Conservation (phyloP, 2,329 filamentous ascomycete species). For the Paraconiothyrium brasiliense region DNA sequence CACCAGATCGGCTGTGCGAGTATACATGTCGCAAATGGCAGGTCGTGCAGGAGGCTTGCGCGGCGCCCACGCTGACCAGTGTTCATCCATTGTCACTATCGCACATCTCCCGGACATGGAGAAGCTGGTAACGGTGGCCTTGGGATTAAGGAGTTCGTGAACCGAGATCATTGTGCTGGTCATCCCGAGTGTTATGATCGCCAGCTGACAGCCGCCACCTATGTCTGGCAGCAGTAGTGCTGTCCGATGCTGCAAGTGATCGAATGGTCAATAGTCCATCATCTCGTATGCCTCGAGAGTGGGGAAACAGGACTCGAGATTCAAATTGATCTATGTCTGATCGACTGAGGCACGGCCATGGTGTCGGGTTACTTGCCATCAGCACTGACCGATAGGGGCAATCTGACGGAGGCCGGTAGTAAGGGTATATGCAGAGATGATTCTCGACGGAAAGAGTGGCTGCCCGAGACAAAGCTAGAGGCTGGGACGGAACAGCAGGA, state of each 20-base stretch:
- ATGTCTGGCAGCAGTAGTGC: constrained; percentile 28
- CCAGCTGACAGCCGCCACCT: constrained; percentile 36
- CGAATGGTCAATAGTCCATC: constrained; percentile 5
- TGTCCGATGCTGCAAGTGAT: constrained; percentile 17
- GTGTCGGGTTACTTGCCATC: constrained; percentile 23
- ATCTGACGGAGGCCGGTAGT: constrained; percentile 7
- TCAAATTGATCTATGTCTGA: constrained; percentile 14
- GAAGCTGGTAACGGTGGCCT: constrained; percentile 12
- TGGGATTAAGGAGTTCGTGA: constrained; percentile 19
- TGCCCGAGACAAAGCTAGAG: constrained; percentile 28
- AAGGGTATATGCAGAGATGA: constrained; percentile 17
- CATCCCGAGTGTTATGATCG: constrained; percentile 24
- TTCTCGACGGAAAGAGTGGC: constrained; percentile 20
- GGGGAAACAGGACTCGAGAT: constrained; percentile 17
- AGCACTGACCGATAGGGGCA: constrained; percentile 15
- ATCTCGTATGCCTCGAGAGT: constrained; percentile 16
- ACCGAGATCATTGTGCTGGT: constrained; percentile 15
- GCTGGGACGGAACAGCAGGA: constrained; percentile 17
- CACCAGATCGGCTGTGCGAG: constrained; percentile 46
- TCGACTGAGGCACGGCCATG: constrained; percentile 16
- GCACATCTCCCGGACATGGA: constrained; percentile 1
- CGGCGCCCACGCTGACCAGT: constrained; percentile 24
- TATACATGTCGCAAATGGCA: constrained; percentile 30
- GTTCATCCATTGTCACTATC: background rate
- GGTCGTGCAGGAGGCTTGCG: constrained; percentile 22